These are phyloP conservation scores for Starmerella powellii DNA, from an alignment of 805 yeast species.

Conservation along the genomic window DNA sequence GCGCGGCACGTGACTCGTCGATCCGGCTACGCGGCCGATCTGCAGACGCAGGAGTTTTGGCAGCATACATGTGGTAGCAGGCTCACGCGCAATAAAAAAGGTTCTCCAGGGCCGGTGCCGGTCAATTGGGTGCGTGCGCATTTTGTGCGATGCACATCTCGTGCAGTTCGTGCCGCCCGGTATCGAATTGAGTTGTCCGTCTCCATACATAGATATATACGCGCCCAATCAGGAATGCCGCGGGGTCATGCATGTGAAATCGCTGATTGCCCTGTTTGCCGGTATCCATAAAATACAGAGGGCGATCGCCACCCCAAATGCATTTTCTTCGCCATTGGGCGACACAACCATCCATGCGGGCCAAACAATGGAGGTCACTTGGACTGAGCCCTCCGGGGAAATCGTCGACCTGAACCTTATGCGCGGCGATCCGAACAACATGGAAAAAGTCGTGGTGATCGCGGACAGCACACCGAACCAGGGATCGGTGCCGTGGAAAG, in stretches of 20 bases:
- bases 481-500: slow-evolving; percentile 26
- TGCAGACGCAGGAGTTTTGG: no score
- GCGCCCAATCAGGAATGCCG: no score
- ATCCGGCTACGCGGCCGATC: no score
- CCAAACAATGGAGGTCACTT: slow-evolving; percentile 22
- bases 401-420: slow-evolving; percentile 23
- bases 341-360: slow-evolving; percentile 24
- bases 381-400: slow-evolving; percentile 24
- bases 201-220: no score
- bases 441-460: slow-evolving; percentile 21
- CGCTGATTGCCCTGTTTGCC: slow-evolving; percentile 4
- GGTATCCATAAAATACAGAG: slow-evolving; percentile 8
- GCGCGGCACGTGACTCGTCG: no score
- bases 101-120: no score
- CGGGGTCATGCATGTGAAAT: slow-evolving; percentile 9
- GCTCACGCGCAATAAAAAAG: no score
- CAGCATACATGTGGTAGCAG: no score
- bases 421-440: slow-evolving; percentile 23
- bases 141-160: no score
- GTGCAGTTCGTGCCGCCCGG: no score
- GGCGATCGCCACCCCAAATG: slow-evolving; percentile 9
- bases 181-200: no score
- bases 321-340: slow-evolving; percentile 13
- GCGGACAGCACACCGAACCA: slow-evolving; percentile 25
- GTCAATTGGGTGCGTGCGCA: no score